Conservation (phyloP, 2,329 filamentous ascomycete genomes). For the Botrytis pseudocinerea region DNA sequence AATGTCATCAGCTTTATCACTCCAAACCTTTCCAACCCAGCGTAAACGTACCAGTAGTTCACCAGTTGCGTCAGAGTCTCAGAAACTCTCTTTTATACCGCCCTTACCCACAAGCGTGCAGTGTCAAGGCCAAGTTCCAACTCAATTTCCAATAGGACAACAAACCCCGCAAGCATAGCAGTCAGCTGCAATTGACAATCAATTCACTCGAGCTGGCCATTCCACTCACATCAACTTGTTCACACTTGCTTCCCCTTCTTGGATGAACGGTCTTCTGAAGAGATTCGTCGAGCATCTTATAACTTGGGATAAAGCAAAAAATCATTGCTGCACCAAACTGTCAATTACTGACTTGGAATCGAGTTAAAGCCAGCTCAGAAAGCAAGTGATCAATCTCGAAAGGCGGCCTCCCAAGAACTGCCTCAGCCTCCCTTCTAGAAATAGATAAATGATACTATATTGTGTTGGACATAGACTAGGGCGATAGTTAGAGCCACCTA, state of each 20-base stretch:
- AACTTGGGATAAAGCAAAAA: background rate
- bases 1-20: background rate
- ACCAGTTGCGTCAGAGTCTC: background rate
- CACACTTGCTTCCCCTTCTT: background rate
- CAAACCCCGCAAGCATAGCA: background rate
- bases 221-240: too few relatives aligned
- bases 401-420: background rate
- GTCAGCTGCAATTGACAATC: background rate
- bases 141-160: background rate
- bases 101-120: background rate
- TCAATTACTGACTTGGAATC: background rate
- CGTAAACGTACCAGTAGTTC: background rate
- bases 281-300: background rate
- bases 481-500: too few relatives aligned
- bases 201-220: background rate
- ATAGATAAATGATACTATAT: background rate
- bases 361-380: background rate
- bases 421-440: background rate
- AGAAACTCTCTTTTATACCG: background rate
- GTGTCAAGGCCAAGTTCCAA: background rate
- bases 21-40: background rate
- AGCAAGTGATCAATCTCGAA: background rate
- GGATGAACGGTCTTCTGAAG: too few relatives aligned
- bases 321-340: background rate
- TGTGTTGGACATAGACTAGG: background rate